Evolutionary conservation across 371 early-diverging fungal species (phyloP).

Genomic region (Lichtheimia ornata): DNA sequence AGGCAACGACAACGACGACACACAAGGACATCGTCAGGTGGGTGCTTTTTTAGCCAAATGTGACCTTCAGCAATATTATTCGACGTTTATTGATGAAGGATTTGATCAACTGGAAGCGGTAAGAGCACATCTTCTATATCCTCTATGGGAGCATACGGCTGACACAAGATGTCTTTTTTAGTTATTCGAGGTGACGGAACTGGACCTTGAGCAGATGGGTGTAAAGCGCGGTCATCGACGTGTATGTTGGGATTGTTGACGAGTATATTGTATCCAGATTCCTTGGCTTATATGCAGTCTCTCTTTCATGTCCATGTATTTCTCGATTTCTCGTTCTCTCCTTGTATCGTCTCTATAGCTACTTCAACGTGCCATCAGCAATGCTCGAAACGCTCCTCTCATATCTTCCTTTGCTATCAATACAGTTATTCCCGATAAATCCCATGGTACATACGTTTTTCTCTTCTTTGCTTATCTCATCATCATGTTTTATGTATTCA

Average conservation of each 20-base stretch:
- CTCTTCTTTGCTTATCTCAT: neutral
- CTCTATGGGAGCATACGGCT: neutral
- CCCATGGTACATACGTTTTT: neutral
- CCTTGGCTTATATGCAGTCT: neutral
- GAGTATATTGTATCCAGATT: neutral
- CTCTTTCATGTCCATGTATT: neutral
- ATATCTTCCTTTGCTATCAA: constrained; percentile 2
- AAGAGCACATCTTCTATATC: constrained; percentile 12
- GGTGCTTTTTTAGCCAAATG: constrained; percentile 5
- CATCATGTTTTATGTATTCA: no score
- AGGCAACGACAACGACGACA: no score
- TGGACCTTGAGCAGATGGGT: constrained; percentile 48
- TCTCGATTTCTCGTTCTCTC: neutral
- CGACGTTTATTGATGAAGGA: constrained; percentile 15
- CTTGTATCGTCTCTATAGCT: constrained; percentile 9
- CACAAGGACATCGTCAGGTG: neutral
- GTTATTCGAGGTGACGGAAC: constrained; percentile 53
- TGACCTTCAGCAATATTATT: constrained; percentile 15
- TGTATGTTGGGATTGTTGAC: constrained; percentile 24
- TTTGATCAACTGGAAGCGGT: constrained; percentile 28
- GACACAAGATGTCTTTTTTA: constrained; percentile 21
- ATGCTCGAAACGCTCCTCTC: constrained; percentile 15
- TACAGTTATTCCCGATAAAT: neutral
- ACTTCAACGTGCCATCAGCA: constrained; percentile 27
- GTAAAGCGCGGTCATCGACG: constrained; percentile 56